Percentiles rank a stretch among this genome's conserved stretches.
Evolutionary conservation across 768 basidiomycete species (phyloP).

Genomic region (Gloeopeniophorella convolvens): DNA sequence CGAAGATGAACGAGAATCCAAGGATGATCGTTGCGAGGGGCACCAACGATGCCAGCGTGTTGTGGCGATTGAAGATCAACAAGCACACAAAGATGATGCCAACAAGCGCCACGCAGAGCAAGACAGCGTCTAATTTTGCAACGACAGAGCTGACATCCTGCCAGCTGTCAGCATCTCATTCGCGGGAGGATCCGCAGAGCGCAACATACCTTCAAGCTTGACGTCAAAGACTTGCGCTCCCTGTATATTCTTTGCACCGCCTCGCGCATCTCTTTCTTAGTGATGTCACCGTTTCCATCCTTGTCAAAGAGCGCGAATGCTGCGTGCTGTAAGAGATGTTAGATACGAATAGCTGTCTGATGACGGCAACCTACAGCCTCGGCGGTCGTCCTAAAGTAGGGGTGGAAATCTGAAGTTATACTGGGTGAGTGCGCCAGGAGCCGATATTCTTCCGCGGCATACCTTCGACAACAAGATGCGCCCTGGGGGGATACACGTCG

Average conservation of each 20-base stretch:
- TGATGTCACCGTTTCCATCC: conserved; percentile 79
- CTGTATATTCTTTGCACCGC: conserved; percentile 75
- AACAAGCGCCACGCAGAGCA: conserved; percentile 51
- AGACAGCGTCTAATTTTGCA: conserved; percentile 71
- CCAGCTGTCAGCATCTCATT: too few relatives aligned
- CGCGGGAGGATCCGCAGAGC: too few relatives aligned
- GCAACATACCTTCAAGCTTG: conserved; percentile 58
- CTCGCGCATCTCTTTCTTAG: conserved; percentile 73
- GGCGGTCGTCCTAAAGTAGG: conserved; percentile 64
- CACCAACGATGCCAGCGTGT: conserved; percentile 67
- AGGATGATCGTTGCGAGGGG: conserved; percentile 75
- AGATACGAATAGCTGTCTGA: too few relatives aligned
- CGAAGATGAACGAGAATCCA: conserved; percentile 82
- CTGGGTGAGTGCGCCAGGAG: neutral
- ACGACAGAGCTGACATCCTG: conserved; percentile 70
- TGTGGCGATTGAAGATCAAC: conserved; percentile 63
- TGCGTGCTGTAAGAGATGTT: conserved; percentile 39
- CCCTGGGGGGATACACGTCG: conserved; percentile 50
- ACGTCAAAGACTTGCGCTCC: conserved; percentile 64
- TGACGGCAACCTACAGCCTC: conserved; percentile 52
- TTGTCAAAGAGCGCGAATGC: conserved; percentile 72
- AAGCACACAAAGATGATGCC: conserved; percentile 61
- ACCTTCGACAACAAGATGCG: conserved; percentile 65
- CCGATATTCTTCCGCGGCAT: conserved; percentile 13
- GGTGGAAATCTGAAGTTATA: conserved; percentile 54